Percentiles rank a stretch among this genome's conserved stretches.
phyloP scores from a whole-genome alignment of 768 basidiomycete species.

The Mycena leptocephala region DNA sequence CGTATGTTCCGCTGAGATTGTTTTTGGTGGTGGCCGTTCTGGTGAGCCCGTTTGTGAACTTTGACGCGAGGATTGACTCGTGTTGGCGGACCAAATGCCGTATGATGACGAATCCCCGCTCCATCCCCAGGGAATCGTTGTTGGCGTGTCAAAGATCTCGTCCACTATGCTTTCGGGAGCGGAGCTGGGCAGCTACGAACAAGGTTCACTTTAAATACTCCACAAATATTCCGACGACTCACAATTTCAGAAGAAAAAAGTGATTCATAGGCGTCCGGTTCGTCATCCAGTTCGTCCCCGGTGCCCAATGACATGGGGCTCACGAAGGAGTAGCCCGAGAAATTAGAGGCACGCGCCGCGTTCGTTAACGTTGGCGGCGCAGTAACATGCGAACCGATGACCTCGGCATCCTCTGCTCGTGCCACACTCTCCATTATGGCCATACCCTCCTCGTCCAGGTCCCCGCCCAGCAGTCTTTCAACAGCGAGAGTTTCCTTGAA shows the following conservation, averaged over 20 bases:
- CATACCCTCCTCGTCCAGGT: constrained; percentile 50
- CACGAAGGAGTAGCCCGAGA: constrained; percentile 62
- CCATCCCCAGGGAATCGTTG: constrained; percentile 29
- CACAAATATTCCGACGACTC: constrained; percentile 4
- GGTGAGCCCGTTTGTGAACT: constrained; percentile 45
- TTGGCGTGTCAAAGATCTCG: constrained; percentile 29
- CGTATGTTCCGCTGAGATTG: constrained; percentile 12
- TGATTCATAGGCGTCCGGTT: constrained; percentile 49
- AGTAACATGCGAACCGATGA: background rate
- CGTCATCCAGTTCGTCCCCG: constrained; percentile 50
- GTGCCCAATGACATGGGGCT: constrained; percentile 59
- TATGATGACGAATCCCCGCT: constrained; percentile 31
- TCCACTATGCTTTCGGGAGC: constrained; percentile 27
- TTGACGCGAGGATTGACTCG: constrained; percentile 43
- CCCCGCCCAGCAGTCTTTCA: constrained; percentile 55
- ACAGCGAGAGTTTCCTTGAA: constrained; percentile 53
- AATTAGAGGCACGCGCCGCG: constrained; percentile 44
- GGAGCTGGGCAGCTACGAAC: constrained; percentile 14
- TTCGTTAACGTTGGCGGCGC: background rate
- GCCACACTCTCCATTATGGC: constrained; percentile 28
- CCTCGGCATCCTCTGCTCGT: constrained; percentile 40
- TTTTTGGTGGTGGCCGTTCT: constrained; percentile 46
- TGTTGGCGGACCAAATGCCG: constrained; percentile 40
- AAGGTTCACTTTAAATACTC: background rate
- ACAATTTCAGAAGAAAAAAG: constrained; percentile 36